A percentile compares a stretch with the other conserved stretches of the same genome.
phyloP scores from a whole-genome alignment of 2,329 filamentous ascomycete genomes.

The Tolypocladium sp. region DNA sequence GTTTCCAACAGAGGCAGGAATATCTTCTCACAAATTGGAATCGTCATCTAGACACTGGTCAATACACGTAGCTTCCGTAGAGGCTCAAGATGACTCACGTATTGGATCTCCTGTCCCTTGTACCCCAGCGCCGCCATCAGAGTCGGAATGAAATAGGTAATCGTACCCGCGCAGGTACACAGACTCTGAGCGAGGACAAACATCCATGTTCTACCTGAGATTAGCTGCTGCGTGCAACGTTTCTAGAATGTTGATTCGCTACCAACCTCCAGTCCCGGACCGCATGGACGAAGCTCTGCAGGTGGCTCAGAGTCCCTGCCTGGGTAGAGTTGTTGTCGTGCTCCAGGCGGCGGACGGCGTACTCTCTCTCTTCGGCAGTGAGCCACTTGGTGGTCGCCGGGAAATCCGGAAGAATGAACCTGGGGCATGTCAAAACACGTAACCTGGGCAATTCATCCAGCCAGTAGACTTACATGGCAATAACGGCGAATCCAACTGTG shows the following conservation, averaged over 20 bases:
- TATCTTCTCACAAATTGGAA: constrained; percentile 2
- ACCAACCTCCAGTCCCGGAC: constrained; percentile 1
- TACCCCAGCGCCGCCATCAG: constrained; percentile 1
- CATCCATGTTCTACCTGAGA: neutral
- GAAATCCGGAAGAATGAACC: constrained; percentile 12
- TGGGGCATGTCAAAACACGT: neutral
- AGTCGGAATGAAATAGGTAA: constrained; percentile 5
- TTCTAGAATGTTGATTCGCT: too few species aligned
- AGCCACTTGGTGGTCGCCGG: constrained; percentile 12
- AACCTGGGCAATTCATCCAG: too few species aligned
- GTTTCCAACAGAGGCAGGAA: too few species aligned
- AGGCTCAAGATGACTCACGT: neutral
- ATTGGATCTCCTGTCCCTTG: constrained; percentile 3
- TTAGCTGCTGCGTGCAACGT: too few species aligned
- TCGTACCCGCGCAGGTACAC: constrained; percentile 4
- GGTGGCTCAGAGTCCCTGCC: neutral
- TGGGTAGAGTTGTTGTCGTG: constrained; percentile 1
- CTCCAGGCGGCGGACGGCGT: neutral
- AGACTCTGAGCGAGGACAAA: constrained; percentile 2
- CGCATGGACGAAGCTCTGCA: constrained; percentile 1
- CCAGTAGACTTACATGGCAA: too few species aligned
- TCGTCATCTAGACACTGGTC: constrained; percentile 1
- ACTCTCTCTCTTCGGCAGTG: constrained; percentile 12
- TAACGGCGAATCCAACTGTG: too few species aligned
- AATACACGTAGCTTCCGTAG: neutral